Conservation (phyloP, 108 stramenopile genomes). For the Discostella stelligeroides region DNA sequence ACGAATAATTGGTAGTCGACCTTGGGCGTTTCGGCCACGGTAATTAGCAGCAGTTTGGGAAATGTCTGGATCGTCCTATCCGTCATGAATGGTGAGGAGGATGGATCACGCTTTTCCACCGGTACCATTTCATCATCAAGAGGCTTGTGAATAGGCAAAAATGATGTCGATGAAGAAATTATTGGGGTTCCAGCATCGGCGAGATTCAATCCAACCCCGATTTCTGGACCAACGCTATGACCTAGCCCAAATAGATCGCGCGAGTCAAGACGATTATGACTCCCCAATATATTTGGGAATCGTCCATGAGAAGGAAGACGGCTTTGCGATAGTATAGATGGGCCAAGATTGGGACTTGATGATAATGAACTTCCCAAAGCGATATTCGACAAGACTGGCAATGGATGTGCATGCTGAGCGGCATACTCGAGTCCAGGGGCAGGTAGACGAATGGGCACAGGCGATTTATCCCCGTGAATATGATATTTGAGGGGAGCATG, state of each 20-base stretch:
- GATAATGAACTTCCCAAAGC: too few species aligned
- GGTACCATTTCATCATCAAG: slow-evolving; percentile 2
- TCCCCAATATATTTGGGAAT: slow-evolving; percentile 30
- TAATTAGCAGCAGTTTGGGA: slow-evolving; percentile 46
- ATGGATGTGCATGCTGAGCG: too few species aligned
- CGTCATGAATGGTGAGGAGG: background rate
- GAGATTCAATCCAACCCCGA: slow-evolving; percentile 35
- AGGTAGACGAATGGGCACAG: too few species aligned
- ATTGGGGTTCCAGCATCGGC: slow-evolving; percentile 13
- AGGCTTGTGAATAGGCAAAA: slow-evolving; percentile 26
- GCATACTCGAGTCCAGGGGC: too few species aligned
- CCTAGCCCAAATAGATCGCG: slow-evolving; percentile 15
- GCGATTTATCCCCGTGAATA: too few species aligned
- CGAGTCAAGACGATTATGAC: slow-evolving; percentile 24
- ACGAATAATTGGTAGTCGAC: slow-evolving; percentile 33
- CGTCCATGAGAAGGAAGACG: slow-evolving; percentile 31
- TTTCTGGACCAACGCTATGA: slow-evolving; percentile 2
- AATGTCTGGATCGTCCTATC: slow-evolving; percentile 13
- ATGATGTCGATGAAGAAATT: slow-evolving; percentile 23
- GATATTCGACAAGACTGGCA: too few species aligned
- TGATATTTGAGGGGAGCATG: too few species aligned
- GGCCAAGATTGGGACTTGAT: slow-evolving; percentile 30
- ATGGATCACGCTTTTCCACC: slow-evolving; percentile 12
- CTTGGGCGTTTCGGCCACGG: slow-evolving; percentile 26
- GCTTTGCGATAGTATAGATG: slow-evolving; percentile 8